Evolutionary conservation across 192 early-diverging fungal species (phyloP), one percentile per base, ranked within the genome.

Genomic region (Gonapodya prolifera): DNA sequence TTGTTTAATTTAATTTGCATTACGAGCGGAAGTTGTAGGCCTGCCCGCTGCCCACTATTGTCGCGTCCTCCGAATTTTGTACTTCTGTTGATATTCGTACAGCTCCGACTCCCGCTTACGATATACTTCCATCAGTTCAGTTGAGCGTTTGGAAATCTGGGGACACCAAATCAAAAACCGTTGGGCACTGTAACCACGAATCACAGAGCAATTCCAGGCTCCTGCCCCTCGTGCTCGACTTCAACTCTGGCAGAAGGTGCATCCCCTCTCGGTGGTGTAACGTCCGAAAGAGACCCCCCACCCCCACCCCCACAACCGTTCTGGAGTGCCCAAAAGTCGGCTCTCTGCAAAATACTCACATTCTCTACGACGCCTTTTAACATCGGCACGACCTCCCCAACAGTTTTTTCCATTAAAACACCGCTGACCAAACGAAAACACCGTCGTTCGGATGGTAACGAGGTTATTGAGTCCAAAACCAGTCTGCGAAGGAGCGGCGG

Each of bases 401-500:
- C 92, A 1, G 95, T 95, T 31, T 95, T 91, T 80, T 99, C 94
- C 30, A 97, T 92, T 33, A 99, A 82, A 8, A 99, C 93, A 69
- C 97, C 97, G 75, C 94, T 93, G 70, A 99, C 91, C 79, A 99
- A 83, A 35, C 96, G 91, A 84, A 93, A 96, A 81, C 95, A 96
- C 84, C 95, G 96, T 75, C 97, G 92, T 73, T 91, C 90, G 70
- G 79, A 85, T 32, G 91, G 85, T 81, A 96, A 85, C 34, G 93
- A 92, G 23, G 85, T 81, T 76, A 98, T 91, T n/a, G 95, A 96
- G 69, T 98, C 94, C 77, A 98, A 91, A n/a, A 98, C 93, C 35
- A 93, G 87, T 69, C 91, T 93, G 71, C 35, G 16, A 70, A 75
- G 30, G 1, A 74, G 35, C 13, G 13, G 45, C 45, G n/a, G 8